These are phyloP conservation scores for Polychytrium aggregatum DNA, from an alignment of 192 early-diverging fungal species.

Conservation along the genomic window DNA sequence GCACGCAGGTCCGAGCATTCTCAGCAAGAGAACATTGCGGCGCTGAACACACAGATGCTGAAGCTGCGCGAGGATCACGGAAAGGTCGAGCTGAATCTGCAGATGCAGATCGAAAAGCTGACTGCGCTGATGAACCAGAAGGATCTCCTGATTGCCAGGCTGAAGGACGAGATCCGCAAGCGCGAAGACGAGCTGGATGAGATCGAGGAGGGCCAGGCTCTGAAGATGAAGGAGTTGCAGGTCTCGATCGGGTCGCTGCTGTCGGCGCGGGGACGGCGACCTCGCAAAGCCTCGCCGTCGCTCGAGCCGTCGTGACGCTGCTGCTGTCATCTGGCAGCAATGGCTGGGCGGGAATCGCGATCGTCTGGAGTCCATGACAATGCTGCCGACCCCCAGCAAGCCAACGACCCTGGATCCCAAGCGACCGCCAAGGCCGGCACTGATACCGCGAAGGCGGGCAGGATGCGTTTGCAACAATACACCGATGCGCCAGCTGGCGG, in stretches of 20 bases:
- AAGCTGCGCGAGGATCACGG: constrained; percentile 11
- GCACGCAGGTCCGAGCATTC: no score
- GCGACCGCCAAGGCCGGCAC: no score
- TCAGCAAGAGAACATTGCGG: constrained; percentile 8
- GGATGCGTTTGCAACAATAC: no score
- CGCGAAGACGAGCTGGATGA: constrained; percentile 22
- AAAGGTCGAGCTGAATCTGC: no score
- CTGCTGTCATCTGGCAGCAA: no score
- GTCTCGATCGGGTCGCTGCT: constrained; percentile 23
- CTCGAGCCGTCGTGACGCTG: no score
- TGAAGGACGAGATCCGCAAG: constrained; percentile 22
- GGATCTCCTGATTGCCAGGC: constrained; percentile 15
- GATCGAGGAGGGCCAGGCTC: constrained; percentile 14
- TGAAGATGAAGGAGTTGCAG: constrained; percentile 36
- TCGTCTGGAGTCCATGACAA: no score
- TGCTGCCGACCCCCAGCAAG: no score
- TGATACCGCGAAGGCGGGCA: no score
- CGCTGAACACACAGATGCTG: constrained; percentile 7
- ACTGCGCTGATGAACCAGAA: not conserved
- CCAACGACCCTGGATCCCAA: no score
- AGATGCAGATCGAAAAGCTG: not conserved
- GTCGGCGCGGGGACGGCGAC: constrained; percentile 2
- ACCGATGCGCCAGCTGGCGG: no score
- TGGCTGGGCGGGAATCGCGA: no score
- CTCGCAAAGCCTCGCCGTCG: not conserved